These are phyloP conservation scores for Chlorella vulgaris DNA, from an alignment of 139 green algal species.

Conservation along the genomic window DNA sequence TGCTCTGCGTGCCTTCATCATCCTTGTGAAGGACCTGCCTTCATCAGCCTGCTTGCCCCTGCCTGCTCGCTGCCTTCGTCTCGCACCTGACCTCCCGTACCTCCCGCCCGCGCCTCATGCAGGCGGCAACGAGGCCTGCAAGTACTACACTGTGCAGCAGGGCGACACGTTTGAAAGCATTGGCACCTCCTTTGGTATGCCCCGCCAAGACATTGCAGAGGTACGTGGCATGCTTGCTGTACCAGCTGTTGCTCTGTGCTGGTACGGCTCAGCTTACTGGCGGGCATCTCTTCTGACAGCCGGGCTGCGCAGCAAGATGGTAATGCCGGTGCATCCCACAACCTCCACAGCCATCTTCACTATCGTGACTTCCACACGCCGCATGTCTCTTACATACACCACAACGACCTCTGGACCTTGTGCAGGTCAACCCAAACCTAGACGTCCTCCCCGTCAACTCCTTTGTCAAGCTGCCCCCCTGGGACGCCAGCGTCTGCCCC, in stretches of 20 bases:
- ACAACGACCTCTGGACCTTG: too few species aligned
- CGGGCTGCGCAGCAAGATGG: too few species aligned
- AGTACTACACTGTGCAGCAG: constrained; percentile 38
- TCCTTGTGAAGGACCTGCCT: too few species aligned
- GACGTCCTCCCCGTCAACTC: constrained; percentile 5
- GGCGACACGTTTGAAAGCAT: constrained; percentile 42
- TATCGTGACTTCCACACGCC: too few species aligned
- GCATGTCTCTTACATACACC: too few species aligned
- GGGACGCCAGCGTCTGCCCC: constrained; percentile 12
- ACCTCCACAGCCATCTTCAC: too few species aligned
- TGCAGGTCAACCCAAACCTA: constrained; percentile 11
- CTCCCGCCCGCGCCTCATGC: not conserved
- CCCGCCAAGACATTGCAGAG: not conserved
- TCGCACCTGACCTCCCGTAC: not conserved
- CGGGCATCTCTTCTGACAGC: too few species aligned
- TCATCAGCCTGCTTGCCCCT: not conserved
- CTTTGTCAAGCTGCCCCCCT: constrained; percentile 37
- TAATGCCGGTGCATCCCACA: too few species aligned
- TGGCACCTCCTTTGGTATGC: constrained; percentile 25
- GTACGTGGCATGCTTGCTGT: too few species aligned
- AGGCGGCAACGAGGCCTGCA: constrained; percentile 28
- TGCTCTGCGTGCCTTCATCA: too few species aligned
- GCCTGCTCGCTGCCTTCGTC: not conserved
- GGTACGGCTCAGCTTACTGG: too few species aligned
- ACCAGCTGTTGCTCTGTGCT: too few species aligned